A percentile compares a stretch with the other conserved stretches of the same genome.
Conservation (phyloP, 1,139 yeast genomes). For the Lipomyces yarrowii region DNA sequence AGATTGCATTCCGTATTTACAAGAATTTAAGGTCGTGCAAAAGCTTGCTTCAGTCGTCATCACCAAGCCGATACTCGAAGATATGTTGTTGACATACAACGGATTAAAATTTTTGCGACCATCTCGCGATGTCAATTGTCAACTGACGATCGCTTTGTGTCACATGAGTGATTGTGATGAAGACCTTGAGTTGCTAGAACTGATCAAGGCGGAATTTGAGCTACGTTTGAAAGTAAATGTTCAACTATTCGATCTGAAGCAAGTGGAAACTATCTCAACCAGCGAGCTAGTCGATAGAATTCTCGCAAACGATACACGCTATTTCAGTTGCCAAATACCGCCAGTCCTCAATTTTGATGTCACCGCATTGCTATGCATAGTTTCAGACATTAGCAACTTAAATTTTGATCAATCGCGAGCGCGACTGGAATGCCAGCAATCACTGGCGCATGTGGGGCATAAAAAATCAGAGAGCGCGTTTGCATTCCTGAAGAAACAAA, state of each 20-base stretch:
- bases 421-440: conserved; percentile 9
- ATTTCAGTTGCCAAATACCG: conserved; percentile 16
- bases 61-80: background rate
- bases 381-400: conserved; percentile 22
- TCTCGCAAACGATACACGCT: conserved; percentile 8
- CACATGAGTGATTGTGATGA: background rate
- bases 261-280: background rate
- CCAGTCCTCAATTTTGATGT: conserved; percentile 20
- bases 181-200: conserved; percentile 2
- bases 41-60: conserved; percentile 5
- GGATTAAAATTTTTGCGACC: conserved; percentile 3
- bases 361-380: conserved; percentile 17
- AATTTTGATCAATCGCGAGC: conserved; percentile 4
- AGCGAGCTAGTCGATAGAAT: conserved; percentile 1
- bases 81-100: background rate
- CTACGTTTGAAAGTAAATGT: background rate
- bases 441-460: conserved; percentile 5
- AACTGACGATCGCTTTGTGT: conserved; percentile 5
- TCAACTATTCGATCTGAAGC: background rate
- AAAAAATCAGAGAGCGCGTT: conserved; percentile 23
- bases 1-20: conserved; percentile 1
- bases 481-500: conserved; percentile 17
- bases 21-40: conserved; percentile 3
- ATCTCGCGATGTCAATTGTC: background rate
- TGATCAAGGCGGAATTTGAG: conserved; percentile 1